Base-by-base conservation (phyloP, 352 stramenopile species). In the Elongisporangium senticosum region DNA sequence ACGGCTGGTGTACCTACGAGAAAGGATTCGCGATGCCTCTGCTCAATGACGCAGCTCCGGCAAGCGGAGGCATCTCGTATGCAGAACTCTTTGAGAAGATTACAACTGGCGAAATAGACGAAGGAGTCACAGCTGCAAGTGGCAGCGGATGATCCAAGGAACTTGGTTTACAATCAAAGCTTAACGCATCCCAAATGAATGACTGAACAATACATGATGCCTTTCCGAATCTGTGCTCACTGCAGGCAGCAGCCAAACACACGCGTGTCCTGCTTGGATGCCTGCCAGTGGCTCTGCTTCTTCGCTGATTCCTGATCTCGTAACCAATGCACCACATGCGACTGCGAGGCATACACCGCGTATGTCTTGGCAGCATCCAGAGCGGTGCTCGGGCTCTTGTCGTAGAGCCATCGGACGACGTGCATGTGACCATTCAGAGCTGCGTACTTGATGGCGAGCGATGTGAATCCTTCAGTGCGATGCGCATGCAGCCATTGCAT, bases 401-500 rank as follows among this genome's bases (percentile, higher is more conserved):
- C 33, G 33, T 43, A 17, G 11, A 43, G 33, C 33, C 33, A 43
- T 43, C 33, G 33, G 13, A 43, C 33, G 33, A 43, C 33, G 17
- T 43, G 33, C 33, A 43, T 43, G 33, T 43, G 33, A 4, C 33
- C 33, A 43, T 43, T 43, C 8, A 43, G 33, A 43, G 33, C 33
- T 43, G 33, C 33, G 33, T 43, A 43, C 11, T 43, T 43, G 33
- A 43, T 43, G 33, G 33, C 33, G 13, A 43, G 33, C 11, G 33
- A 43, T 43, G 33, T 43, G 33, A 75, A 90, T 22, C 77, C 81
- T 65, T 90, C 79, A 1, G 60, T 71, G 15, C 81, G 75, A 51
- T 88, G 69, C 19, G 60, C 50, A 55, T 81, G 72, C 17, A 90
- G 65, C 67, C 78, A 90, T 33, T 67, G 62, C 22, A 90, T 70